Conservation (phyloP, 257 asterid genomes). For the Thymus mandschuricus region DNA sequence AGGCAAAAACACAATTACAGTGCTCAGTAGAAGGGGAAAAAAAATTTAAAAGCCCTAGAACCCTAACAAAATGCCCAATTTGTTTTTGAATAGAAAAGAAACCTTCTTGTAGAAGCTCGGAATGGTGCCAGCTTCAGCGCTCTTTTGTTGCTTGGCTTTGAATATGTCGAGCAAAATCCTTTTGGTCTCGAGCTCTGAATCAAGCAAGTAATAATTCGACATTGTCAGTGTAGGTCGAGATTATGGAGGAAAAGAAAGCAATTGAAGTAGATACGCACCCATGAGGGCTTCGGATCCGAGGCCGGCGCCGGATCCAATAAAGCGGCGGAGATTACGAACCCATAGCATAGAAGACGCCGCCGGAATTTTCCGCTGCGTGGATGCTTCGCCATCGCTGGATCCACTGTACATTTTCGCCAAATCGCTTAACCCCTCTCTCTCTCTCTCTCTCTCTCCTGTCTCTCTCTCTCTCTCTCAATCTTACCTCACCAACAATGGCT, state of each 20-base stretch:
- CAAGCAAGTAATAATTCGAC: constrained; percentile 28
- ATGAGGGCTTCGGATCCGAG: constrained; percentile 99
- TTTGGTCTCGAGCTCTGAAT: constrained; percentile 92
- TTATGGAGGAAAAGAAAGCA: constrained; percentile 13
- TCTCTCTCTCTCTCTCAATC: constrained; percentile 16
- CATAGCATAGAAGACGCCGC: constrained; percentile 95
- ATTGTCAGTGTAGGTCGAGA: constrained; percentile 32
- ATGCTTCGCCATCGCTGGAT: constrained; percentile 77
- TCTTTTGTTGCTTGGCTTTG: constrained; percentile 93
- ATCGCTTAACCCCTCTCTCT: constrained; percentile 33
- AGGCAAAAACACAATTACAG: constrained; percentile 16
- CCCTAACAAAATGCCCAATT: background rate
- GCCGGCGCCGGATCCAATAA: constrained; percentile 97
- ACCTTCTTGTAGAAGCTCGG: constrained; percentile 98
- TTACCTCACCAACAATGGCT: constrained; percentile 31
- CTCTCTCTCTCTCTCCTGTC: constrained; percentile 26
- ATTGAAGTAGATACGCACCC: constrained; percentile 56
- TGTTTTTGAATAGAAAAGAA: background rate
- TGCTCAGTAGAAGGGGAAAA: constrained; percentile 1
- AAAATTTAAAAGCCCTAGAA: background rate
- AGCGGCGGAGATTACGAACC: constrained; percentile 98
- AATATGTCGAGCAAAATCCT: constrained; percentile 90
- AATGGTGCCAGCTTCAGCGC: constrained; percentile 88
- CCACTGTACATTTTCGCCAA: constrained; percentile 64
- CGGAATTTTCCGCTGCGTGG: constrained; percentile 77